Evolutionary conservation across 2,329 filamentous ascomycete species (phyloP), one percentile per base, ranked within the genome.

Genomic region (Calonectria pteridis): DNA sequence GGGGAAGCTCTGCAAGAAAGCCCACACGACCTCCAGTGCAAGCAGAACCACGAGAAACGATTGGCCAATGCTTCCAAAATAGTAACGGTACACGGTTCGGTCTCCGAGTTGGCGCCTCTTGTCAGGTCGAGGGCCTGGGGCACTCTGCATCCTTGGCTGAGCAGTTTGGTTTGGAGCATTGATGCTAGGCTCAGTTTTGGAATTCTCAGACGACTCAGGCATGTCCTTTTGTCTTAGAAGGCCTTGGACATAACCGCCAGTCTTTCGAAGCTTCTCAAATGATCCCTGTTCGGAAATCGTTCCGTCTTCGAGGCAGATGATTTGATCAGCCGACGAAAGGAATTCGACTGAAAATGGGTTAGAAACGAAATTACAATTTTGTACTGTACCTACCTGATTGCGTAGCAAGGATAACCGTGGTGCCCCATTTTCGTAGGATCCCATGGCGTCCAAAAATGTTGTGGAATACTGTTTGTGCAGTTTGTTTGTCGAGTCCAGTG

Each of bases 381-480:
- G 58, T 2, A 11, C 2, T 26, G 13, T 35, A 63, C 67, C 16
- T 65, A 82, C 82, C 74, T 10, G 81, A 79, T 59, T 84, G 84
- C 1, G 85, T 87, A 4, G 82, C 83, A 2, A 87, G 75, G 10
- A 88, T 51, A 0, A 84, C 77, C 0, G 86, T 86, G 0, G 83
- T 83, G 0, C 80, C 77, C 71, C 79, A 81, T 53, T 67, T 70
- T 7, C 80, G 76, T 0, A 84, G 68, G 2, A 84, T 67, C 1
- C 82, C 85, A 16, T 71, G 63, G 46, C 76, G 68, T 5, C 58
- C 58, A 23, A 84, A 83, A 29, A 84, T 65, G 6, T 79, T 78
- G 1, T 71, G 73, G n/a, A 84, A 85, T 2, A 86, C 77, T 5
- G 64, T 68, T 9, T 75, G 76, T 2, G 82, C 80, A 7, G 85